Evolutionary conservation across 2,329 filamentous ascomycete genomes (phyloP).

Genomic region (Eutypa lata): DNA sequence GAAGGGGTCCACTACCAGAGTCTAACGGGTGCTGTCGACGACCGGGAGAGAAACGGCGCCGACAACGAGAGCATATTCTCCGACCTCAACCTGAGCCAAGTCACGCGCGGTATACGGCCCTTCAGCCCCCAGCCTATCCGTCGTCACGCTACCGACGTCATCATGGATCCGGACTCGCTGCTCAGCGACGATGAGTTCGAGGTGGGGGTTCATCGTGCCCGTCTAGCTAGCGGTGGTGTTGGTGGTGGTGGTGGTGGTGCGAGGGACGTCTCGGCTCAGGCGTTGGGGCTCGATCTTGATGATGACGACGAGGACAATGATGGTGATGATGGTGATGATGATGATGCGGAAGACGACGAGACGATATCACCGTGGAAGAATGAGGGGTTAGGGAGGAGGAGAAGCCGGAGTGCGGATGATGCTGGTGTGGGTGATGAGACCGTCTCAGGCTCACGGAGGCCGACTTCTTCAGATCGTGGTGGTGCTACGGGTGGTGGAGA

Average conservation of each 20-base stretch:
- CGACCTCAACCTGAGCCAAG: slow-evolving; percentile 52
- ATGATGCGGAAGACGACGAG: slow-evolving; percentile 6
- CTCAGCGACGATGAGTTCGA: slow-evolving; percentile 13
- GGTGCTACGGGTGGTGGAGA: too few species aligned
- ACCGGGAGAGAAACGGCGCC: slow-evolving; percentile 25
- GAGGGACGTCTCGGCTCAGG: slow-evolving; percentile 7
- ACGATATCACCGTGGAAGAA: slow-evolving; percentile 18
- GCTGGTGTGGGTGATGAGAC: not conserved
- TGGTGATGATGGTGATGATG: slow-evolving; percentile 5
- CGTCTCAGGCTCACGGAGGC: not conserved
- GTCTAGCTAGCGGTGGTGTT: not conserved
- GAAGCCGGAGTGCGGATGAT: slow-evolving; percentile 5
- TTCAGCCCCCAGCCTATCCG: slow-evolving; percentile 56
- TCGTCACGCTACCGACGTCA: slow-evolving; percentile 25
- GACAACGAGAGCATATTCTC: slow-evolving; percentile 53
- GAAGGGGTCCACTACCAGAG: slow-evolving; percentile 54
- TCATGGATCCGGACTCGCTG: slow-evolving; percentile 30
- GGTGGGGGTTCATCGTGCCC: not conserved
- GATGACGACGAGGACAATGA: slow-evolving; percentile 13
- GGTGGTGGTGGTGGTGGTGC: slow-evolving; percentile 1
- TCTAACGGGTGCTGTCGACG: slow-evolving; percentile 46
- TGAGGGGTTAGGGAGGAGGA: slow-evolving; percentile 13
- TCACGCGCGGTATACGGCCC: slow-evolving; percentile 40
- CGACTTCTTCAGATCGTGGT: too few species aligned
- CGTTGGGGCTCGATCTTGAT: slow-evolving; percentile 1